Percentiles rank a stretch among this genome's conserved stretches.
phyloP scores from a whole-genome alignment of 2,329 filamentous ascomycete genomes.

The Chaetomiaceae sp. region DNA sequence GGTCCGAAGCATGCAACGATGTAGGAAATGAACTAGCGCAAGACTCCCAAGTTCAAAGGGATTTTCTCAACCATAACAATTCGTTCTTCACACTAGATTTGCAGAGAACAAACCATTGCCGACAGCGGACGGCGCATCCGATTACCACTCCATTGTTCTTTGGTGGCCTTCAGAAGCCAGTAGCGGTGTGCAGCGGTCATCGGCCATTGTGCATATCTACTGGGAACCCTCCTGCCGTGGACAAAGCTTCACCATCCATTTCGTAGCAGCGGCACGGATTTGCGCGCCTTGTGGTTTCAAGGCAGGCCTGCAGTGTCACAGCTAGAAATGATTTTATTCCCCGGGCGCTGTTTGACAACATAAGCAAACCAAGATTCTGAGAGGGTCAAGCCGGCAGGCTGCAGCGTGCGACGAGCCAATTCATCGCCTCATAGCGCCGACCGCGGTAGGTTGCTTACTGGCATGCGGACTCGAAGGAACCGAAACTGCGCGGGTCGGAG shows the following conservation, averaged over 20 bases:
- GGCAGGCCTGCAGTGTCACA: constrained; percentile 3
- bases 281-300: not conserved
- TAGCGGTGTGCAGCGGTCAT: not conserved
- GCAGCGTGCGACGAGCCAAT: constrained; percentile 8
- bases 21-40: too few species aligned
- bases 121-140: too few species aligned
- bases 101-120: too few species aligned
- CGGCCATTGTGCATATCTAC: not conserved
- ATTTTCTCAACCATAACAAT: too few species aligned
- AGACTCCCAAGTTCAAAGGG: too few species aligned
- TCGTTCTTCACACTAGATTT: too few species aligned
- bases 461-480: not conserved
- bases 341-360: constrained; percentile 4
- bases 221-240: not conserved
- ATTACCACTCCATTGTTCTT: too few species aligned
- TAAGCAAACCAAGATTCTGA: not conserved
- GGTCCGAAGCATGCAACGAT: too few species aligned
- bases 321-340: constrained; percentile 5
- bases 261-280: not conserved
- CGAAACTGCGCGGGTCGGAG: not conserved
- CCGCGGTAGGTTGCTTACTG: not conserved
- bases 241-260: not conserved
- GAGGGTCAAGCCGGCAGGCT: not conserved
- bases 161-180: too few species aligned
- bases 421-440: not conserved